These are phyloP conservation scores for Curvularia verruculosa DNA, from an alignment of 2,329 filamentous ascomycete genomes.

Conservation along the genomic window DNA sequence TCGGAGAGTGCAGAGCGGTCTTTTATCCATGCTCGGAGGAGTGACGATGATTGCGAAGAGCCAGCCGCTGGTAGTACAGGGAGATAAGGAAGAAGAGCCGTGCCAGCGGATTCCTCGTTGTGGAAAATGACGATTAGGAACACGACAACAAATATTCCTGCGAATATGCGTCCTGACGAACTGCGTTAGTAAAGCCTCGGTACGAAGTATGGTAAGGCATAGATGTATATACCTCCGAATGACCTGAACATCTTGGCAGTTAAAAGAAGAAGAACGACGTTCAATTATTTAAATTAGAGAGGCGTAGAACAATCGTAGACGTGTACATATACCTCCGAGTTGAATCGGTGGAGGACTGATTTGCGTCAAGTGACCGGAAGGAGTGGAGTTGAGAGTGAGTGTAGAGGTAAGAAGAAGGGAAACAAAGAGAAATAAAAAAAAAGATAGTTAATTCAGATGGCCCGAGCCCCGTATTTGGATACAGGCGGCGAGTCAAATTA, in stretches of 20 bases:
- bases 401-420: background rate
- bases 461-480: background rate
- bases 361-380: constrained; percentile 4
- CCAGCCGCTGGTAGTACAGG: constrained; percentile 24
- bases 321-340: constrained; percentile 15
- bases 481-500: background rate
- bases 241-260: constrained; percentile 26
- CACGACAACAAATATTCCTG: constrained; percentile 30
- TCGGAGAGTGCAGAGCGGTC: constrained; percentile 41
- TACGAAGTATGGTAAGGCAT: background rate
- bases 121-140: constrained; percentile 36
- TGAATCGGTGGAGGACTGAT: constrained; percentile 17
- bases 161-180: constrained; percentile 27
- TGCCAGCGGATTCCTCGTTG: constrained; percentile 29
- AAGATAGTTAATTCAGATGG: background rate
- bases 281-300: constrained; percentile 1
- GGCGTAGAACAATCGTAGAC: constrained; percentile 1
- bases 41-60: constrained; percentile 21
- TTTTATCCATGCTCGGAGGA: constrained; percentile 32
- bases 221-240: constrained; percentile 26
- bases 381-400: background rate
- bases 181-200: constrained; percentile 7
- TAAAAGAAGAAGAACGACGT: constrained; percentile 5
- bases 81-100: constrained; percentile 32
- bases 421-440: background rate